Percentiles rank a stretch among this genome's conserved stretches.
phyloP scores from a whole-genome alignment of 2,329 filamentous ascomycete genomes.

The Coniochaeta sp. region DNA sequence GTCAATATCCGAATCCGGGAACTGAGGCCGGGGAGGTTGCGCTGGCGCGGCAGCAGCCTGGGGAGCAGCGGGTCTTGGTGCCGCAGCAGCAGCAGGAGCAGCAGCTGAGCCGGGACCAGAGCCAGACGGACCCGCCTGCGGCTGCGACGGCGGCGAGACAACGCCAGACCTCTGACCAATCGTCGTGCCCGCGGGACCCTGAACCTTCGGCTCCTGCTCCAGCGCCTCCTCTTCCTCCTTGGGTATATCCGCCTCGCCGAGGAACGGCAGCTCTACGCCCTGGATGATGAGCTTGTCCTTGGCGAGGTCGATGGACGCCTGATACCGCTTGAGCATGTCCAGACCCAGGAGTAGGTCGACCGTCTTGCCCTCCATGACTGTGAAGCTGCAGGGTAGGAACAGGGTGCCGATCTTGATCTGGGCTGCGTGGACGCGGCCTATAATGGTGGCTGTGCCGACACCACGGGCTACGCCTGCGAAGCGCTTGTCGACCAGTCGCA shows the following conservation, averaged over 20 bases:
- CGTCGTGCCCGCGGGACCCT: constrained; percentile 80
- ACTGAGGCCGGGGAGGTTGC: constrained; percentile 20
- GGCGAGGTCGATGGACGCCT: constrained; percentile 82
- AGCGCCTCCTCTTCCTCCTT: constrained; percentile 67
- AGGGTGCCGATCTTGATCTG: constrained; percentile 88
- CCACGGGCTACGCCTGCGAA: constrained; percentile 89
- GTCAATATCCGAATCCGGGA: constrained; percentile 62
- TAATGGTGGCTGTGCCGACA: constrained; percentile 88
- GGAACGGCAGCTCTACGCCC: constrained; percentile 78
- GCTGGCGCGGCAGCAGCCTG: constrained; percentile 19
- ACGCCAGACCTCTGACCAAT: constrained; percentile 81
- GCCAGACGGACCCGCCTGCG: constrained; percentile 15
- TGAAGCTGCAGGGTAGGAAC: constrained; percentile 90
- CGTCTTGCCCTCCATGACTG: constrained; percentile 97
- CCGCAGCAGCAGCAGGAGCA: constrained; percentile 14
- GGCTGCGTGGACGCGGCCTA: constrained; percentile 90
- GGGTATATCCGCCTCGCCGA: constrained; percentile 92
- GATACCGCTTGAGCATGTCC: constrained; percentile 95
- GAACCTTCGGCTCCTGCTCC: constrained; percentile 73
- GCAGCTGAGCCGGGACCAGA: constrained; percentile 18
- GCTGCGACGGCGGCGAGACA: constrained; percentile 44
- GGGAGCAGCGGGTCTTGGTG: constrained; percentile 15
- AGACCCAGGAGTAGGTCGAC: constrained; percentile 89
- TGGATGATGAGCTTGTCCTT: constrained; percentile 84
- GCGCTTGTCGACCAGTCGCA: constrained; percentile 87